Conservation (phyloP, 2,329 filamentous ascomycete species). For the Fusarium robinianum region DNA sequence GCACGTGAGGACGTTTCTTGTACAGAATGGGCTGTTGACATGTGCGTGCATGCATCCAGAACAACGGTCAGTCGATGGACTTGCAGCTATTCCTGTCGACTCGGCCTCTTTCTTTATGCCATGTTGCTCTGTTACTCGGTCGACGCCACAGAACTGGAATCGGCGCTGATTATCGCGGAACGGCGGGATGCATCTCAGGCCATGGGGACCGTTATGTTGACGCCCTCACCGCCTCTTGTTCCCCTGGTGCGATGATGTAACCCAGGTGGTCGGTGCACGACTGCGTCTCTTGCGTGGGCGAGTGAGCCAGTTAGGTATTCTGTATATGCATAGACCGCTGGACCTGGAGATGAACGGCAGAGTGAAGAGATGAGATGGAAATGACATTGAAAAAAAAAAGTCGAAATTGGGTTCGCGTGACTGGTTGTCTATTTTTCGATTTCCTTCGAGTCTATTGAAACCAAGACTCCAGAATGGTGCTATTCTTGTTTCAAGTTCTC, state of each 20-base stretch:
- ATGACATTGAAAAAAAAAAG: too few relatives aligned
- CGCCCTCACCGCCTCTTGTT: slow-evolving; percentile 36
- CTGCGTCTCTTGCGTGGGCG: slow-evolving; percentile 15
- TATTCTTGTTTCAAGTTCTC: too few relatives aligned
- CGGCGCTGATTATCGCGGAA: slow-evolving; percentile 25
- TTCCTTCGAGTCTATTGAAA: too few relatives aligned
- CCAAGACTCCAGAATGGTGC: too few relatives aligned
- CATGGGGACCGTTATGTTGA: slow-evolving; percentile 24
- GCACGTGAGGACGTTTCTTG: too few relatives aligned
- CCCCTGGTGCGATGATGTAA: slow-evolving; percentile 33
- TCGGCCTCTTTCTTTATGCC: slow-evolving; percentile 16
- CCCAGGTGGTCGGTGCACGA: slow-evolving; percentile 30
- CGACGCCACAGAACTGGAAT: slow-evolving; percentile 26
- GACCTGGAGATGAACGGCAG: too few relatives aligned
- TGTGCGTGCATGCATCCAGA: too few relatives aligned
- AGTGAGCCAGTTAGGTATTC: slow-evolving; percentile 28
- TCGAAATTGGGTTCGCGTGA: too few relatives aligned
- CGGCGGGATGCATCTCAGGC: slow-evolving; percentile 28
- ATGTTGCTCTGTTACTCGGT: slow-evolving; percentile 31
- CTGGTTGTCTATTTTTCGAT: too few relatives aligned
- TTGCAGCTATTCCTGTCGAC: slow-evolving; percentile 13
- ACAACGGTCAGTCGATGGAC: too few relatives aligned
- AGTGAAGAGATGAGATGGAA: too few relatives aligned
- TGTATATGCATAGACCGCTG: slow-evolving; percentile 17
- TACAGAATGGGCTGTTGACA: too few relatives aligned